Evolutionary conservation across 2,329 filamentous ascomycete genomes (phyloP), one percentile per base, ranked within the genome.

Genomic region (Colletotrichum melonis): DNA sequence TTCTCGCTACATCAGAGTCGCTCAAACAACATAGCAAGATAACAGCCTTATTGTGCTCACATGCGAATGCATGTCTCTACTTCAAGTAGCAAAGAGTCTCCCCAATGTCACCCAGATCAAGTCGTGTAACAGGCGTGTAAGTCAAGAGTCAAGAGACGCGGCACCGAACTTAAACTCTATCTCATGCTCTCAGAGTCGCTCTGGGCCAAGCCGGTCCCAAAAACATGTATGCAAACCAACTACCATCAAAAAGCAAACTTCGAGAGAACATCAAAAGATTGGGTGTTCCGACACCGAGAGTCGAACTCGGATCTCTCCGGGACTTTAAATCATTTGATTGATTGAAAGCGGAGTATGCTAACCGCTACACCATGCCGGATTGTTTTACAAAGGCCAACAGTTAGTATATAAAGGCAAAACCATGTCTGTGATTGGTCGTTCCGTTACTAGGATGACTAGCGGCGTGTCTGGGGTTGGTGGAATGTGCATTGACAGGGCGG

Each of bases 311-410:
- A 42, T 54, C 67, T 69, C 67, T 69, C 67, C 67, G 67, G 67
- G 11, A 22, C 58, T 26, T 56, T 30, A 32, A 26, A 26, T n/a
- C 49, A 6, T 24, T 38, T 38, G 46, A 49, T 24, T 24, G 12
- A 12, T 9, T 69, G 67, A 69, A 69, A 69, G 67, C 67, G 67
- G 67, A 69, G 67, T 69, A 69, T 64, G 67, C 56, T 69, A 65
- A 69, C 67, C 67, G 24, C 42, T 69, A 69, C 67, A 64, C 67
- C 38, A 69, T 65, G 54, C 9, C 54, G 67, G 67, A 69, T 30
- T 57, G 54, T 14, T 16, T 24, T 24, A 0, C 0, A 3, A 0
- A 0, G 1, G 3, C 6, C 19, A 49, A 49, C 19, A 49, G 8
- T 5, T 7, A 9, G 19, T 9, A 7, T 49, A 49, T 49, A 9